A percentile compares a stretch with the other conserved stretches of the same genome.
phyloP scores from a whole-genome alignment of 2,329 filamentous ascomycete species.

The Dothideomycetes sp. region DNA sequence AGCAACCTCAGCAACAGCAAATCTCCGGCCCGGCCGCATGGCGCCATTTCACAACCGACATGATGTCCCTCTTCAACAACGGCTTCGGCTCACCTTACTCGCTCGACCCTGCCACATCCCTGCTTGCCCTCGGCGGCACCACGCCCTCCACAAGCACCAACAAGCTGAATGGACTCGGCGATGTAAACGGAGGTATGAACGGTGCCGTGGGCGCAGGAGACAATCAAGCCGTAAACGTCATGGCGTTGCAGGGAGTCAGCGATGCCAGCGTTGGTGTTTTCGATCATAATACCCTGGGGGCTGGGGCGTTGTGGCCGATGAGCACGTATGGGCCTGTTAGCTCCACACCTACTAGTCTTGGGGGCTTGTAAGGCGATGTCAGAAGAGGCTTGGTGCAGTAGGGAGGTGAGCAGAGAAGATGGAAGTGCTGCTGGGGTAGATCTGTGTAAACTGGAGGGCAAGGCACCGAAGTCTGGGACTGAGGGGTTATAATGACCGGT shows the following conservation, averaged over 20 bases:
- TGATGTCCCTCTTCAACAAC: slow-evolving; percentile 10
- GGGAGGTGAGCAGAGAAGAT: no score
- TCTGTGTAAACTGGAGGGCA: not conserved
- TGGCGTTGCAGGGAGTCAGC: slow-evolving; percentile 5
- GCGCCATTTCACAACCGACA: slow-evolving; percentile 20
- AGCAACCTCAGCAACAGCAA: slow-evolving; percentile 10
- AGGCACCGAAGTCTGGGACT: not conserved
- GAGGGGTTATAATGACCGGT: no score
- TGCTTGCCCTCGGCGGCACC: slow-evolving; percentile 26
- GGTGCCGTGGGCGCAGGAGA: slow-evolving; percentile 1
- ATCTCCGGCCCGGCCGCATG: slow-evolving; percentile 18
- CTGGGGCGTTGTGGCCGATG: slow-evolving; percentile 7
- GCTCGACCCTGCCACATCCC: slow-evolving; percentile 26
- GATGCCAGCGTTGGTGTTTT: not conserved
- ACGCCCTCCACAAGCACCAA: no score
- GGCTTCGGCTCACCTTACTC: slow-evolving; percentile 22
- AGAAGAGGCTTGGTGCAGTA: not conserved
- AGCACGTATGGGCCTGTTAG: slow-evolving; percentile 7
- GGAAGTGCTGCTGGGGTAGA: slow-evolving; percentile 1
- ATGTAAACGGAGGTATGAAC: no score
- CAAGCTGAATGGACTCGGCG: no score
- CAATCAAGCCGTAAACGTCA: slow-evolving; percentile 3
- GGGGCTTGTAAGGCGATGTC: not conserved
- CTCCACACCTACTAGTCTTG: not conserved
- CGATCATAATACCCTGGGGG: slow-evolving; percentile 1